These are phyloP conservation scores for Penicillium crystallinum DNA, from an alignment of 495 filamentous ascomycete species.

Conservation along the genomic window DNA sequence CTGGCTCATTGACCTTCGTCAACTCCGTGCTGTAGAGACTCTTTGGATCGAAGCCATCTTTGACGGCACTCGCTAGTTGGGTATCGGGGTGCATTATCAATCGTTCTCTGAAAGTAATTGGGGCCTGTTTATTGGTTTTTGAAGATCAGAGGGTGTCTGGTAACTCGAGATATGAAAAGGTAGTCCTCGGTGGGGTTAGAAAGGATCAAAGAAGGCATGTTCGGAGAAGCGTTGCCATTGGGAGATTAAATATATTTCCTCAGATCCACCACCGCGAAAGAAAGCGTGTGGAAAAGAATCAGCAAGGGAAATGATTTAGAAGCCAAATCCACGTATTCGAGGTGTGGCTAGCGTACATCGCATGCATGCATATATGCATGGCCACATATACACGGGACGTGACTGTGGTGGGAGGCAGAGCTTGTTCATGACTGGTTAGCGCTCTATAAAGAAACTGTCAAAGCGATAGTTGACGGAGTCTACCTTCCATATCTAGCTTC, in stretches of 20 bases:
- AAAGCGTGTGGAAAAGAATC: not conserved
- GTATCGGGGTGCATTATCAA: not conserved
- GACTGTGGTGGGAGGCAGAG: not conserved
- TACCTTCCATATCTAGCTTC: no score
- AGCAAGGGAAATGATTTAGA: not conserved
- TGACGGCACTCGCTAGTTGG: not conserved
- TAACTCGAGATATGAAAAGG: not conserved
- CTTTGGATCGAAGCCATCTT: not conserved
- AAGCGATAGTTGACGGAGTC: not conserved
- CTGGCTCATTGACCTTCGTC: slow-evolving; percentile 1
- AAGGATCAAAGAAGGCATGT: no score
- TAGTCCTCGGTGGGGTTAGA: no score
- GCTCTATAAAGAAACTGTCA: not conserved
- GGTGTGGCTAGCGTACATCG: not conserved
- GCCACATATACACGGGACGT: not conserved
- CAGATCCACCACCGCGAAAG: no score
- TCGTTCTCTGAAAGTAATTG: not conserved
- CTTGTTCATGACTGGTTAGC: not conserved
- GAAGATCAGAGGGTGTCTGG: no score
- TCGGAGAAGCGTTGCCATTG: no score
- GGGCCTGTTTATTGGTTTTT: no score
- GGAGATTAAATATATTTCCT: not conserved
- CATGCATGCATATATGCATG: not conserved
- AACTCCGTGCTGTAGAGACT: not conserved
- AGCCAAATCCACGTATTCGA: not conserved